Base-by-base conservation (phyloP, 1,139 yeast species). In the Suhomyces yuchorum region DNA sequence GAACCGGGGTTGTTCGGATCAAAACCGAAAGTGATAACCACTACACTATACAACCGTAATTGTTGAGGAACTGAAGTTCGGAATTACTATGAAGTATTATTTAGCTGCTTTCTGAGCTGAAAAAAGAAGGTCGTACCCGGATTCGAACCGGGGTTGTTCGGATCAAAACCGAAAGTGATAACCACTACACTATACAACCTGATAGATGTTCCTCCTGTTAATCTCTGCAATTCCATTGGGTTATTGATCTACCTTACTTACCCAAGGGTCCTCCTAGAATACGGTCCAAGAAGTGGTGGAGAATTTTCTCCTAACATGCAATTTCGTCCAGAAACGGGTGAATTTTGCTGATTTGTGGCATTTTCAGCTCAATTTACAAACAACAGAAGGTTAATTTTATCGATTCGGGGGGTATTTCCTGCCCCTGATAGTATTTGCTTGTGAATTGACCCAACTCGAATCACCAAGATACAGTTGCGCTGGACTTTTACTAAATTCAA, bases 101-200 rank as follows among this genome's bases (percentile, higher is more conserved):
- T 23, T 23, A 4, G 3, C 17, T 12, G 5, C 8, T 6, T 3
- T 12, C 8, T 14, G 23, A 34, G 18, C 14, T 8, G n/a, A 11
- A 8, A 34, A 34, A 35, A 35, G 9, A 7, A 84, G 91, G 90
- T 85, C 90, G 83, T 82, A 82, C 90, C 91, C 91, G 91, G 92
- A 84, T 84, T 85, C 92, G 92, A 86, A 85, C 92, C 86, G 92
- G 90, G 90, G 92, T 86, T 82, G 82, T 77, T 73, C 84, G 91
- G 90, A 84, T 72, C 77, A 72, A 65, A 72, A 72, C 77, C 77
- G 65, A 68, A 64, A 58, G 77, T 72, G 77, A 72, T 72, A 70
- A 72, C 78, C 77, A 69, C 78, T 73, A 73, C 78, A 72, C 77
- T 71, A 73, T 68, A 67, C 30, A 26, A 26, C 30, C 30, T 8